A percentile compares a stretch with the other conserved stretches of the same genome.
These are phyloP conservation scores for Chrysopogon serrulatus DNA, from an alignment of 176 grass and related monocot species.

Conservation along the genomic window DNA sequence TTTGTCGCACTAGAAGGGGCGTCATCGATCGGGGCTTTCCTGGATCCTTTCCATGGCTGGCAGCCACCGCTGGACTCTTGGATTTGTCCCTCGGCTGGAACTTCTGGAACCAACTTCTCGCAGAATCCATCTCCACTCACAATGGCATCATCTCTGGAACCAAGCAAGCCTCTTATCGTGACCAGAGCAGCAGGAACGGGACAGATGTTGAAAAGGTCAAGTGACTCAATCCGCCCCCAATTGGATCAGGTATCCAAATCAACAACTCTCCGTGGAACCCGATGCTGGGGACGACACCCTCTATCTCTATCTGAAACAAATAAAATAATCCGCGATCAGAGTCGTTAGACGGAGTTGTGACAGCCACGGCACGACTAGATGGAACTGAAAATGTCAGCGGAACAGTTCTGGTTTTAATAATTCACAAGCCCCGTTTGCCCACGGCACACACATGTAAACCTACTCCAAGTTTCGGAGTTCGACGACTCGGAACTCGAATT, in stretches of 20 bases:
- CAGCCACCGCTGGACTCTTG: constrained; percentile 31
- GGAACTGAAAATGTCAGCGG: constrained; percentile 3
- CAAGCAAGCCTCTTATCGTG: constrained; percentile 8
- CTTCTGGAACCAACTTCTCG: constrained; percentile 90
- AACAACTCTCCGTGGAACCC: constrained; percentile 34
- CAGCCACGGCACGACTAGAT: neutral
- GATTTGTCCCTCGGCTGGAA: constrained; percentile 77
- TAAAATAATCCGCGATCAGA: constrained; percentile 24
- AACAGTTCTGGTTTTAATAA: neutral
- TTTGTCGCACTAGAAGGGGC: constrained; percentile 76
- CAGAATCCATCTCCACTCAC: constrained; percentile 80
- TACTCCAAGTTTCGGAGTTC: neutral
- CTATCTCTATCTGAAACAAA: constrained; percentile 22
- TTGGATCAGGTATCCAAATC: constrained; percentile 25
- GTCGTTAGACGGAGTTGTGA: constrained; percentile 9
- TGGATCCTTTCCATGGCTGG: constrained; percentile 63
- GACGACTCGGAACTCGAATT: neutral
- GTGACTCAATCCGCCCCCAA: constrained; percentile 20
- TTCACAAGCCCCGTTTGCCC: neutral
- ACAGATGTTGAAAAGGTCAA: constrained; percentile 30
- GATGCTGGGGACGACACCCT: constrained; percentile 20
- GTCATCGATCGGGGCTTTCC: constrained; percentile 81
- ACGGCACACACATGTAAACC: neutral
- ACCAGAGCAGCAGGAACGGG: neutral
- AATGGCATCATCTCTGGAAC: constrained; percentile 47